phyloP scores from a whole-genome alignment of 148 eudicot genomes.

The Rhododendron vialii region DNA sequence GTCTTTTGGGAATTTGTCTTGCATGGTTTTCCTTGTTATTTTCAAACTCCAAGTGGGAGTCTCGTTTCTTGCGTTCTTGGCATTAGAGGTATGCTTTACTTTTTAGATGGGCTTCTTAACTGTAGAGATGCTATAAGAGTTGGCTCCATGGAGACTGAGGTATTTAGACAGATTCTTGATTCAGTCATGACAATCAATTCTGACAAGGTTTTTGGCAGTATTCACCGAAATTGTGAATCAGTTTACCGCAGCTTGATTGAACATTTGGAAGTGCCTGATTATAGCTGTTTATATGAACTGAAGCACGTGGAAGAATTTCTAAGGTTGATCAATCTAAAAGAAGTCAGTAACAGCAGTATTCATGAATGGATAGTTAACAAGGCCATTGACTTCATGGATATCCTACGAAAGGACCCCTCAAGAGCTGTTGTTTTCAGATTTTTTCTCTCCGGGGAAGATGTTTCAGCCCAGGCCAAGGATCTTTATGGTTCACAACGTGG shows the following conservation, averaged over 20 bases:
- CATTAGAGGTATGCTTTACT: conserved; percentile 50
- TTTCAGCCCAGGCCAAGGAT: conserved; percentile 46
- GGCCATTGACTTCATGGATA: conserved; percentile 59
- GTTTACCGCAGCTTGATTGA: conserved; percentile 47
- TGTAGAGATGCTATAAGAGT: conserved; percentile 29
- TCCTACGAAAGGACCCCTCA: conserved; percentile 54
- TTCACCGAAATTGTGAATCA: conserved; percentile 60
- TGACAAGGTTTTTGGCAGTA: conserved; percentile 61
- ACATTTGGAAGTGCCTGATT: conserved; percentile 59
- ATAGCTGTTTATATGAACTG: conserved; percentile 55
- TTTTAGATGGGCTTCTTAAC: conserved; percentile 59
- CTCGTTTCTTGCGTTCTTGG: conserved; percentile 66
- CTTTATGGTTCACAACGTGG: conserved; percentile 63
- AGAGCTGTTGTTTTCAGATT: conserved; percentile 46
- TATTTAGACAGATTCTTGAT: conserved; percentile 57
- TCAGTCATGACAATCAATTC: conserved; percentile 61
- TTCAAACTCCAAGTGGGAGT: conserved; percentile 49
- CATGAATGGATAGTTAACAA: conserved; percentile 58
- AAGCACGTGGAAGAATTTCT: conserved; percentile 68
- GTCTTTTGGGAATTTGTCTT: conserved; percentile 63
- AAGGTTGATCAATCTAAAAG: conserved; percentile 26
- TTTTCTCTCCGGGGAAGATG: conserved; percentile 58
- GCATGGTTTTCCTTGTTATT: conserved; percentile 85
- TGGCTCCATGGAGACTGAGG: conserved; percentile 40
- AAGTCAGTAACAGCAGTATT: conserved; percentile 37